Evolutionary conservation across 129 eudicot genomes (phyloP), one percentile per base, ranked within the genome.

Genomic region (Scalesia atractyloides): DNA sequence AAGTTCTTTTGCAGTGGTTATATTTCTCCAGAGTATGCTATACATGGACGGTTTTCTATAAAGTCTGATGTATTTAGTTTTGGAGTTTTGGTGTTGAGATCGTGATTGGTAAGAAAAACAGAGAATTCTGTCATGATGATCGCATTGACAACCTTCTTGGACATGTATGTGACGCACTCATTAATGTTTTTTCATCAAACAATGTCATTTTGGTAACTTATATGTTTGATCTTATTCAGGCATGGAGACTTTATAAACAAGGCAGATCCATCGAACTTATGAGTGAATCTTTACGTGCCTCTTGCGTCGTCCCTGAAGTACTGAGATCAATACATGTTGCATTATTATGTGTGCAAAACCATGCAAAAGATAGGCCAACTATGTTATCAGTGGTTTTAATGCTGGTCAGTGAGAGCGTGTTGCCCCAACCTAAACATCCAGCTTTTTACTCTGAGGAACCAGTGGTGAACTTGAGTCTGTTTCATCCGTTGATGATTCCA

Each of bases 21-120:
- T 72, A 79, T 79, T 71, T 43, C 86, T 34, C 86, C 83, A 0
- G 86, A 83, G 58, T 83, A 83, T 72, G 87, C 87, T 33, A 66
- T 76, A 52, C 75, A 75, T 5, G 87, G 87, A 11, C 64, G 68
- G 8, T 80, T 80, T 48, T 83, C 87, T 33, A 58, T 68, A 46
- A 83, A 83, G 56, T 83, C 87, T 3, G 87, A 83, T 59, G 87
- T 83, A 46, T 83, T 65, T 71, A 83, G 87, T 79, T 83, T 74
- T 67, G 87, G 84, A 9, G 87, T 83, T 56, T 26, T 83, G 65
- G 69, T 83, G 4, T 24, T 83, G 48, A 83, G 73, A 82, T 78
- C 16, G 80, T 83, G 68, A 83, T 81, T 66, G 84, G 87, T 48
- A 68, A 69, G 57, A 76, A 70, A 76, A 84, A 84, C 74, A 68